Evolutionary conservation across 2,329 filamentous ascomycete species (phyloP).

Genomic region (Alternaria rosae): DNA sequence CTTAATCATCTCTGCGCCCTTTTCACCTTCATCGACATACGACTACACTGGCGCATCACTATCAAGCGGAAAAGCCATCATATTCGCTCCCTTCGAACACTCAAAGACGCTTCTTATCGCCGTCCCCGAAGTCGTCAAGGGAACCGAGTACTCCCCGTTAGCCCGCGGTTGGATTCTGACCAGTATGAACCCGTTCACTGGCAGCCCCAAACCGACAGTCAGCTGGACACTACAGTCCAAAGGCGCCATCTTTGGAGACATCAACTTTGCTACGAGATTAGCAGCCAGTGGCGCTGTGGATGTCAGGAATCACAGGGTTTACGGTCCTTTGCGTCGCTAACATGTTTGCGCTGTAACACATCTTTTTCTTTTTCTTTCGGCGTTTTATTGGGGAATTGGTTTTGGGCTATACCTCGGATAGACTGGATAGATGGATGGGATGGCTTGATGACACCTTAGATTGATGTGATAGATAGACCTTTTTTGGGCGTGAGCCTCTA

Average conservation of each 20-base stretch:
- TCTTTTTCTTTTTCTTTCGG: neutral
- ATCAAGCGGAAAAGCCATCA: slow-evolving; percentile 31
- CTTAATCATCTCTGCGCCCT: slow-evolving; percentile 32
- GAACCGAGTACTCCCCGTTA: slow-evolving; percentile 24
- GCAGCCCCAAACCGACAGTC: slow-evolving; percentile 26
- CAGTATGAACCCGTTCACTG: slow-evolving; percentile 38
- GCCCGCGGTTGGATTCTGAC: slow-evolving; percentile 51
- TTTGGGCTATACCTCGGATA: neutral
- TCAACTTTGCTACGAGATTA: slow-evolving; percentile 25
- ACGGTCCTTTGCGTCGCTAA: slow-evolving; percentile 22
- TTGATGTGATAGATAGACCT: neutral
- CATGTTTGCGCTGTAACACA: neutral
- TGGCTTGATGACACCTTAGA: neutral
- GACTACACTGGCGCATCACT: neutral
- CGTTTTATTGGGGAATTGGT: neutral
- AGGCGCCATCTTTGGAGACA: slow-evolving; percentile 51
- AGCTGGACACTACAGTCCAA: slow-evolving; percentile 53
- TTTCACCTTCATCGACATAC: slow-evolving; percentile 6
- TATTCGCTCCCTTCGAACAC: slow-evolving; percentile 45
- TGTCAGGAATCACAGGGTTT: slow-evolving; percentile 33
- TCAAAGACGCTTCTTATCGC: slow-evolving; percentile 42
- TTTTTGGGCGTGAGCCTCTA: neutral
- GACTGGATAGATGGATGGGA: neutral
- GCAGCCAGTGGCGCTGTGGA: slow-evolving; percentile 16
- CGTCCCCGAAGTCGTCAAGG: slow-evolving; percentile 38